phyloP scores from a whole-genome alignment of 352 stramenopile species.

The Phytophthora cryptogea region DNA sequence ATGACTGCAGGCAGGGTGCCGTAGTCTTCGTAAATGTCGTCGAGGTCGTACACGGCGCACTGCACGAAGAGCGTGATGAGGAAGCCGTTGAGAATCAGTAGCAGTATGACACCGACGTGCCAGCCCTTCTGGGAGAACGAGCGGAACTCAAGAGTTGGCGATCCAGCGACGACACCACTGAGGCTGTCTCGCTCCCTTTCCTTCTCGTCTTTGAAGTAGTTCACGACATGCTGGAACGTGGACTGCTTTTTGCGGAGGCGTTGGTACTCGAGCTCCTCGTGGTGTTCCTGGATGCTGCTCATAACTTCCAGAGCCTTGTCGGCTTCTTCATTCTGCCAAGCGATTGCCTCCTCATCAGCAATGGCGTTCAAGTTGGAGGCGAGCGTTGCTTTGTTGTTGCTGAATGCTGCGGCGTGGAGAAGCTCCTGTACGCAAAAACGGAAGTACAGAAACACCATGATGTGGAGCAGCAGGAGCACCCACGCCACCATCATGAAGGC shows the following conservation, averaged over 20 bases:
- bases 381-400: slow-evolving; percentile 22
- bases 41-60: slow-evolving; percentile 53
- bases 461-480: slow-evolving; percentile 41
- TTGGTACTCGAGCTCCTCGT: slow-evolving; percentile 31
- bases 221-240: background rate
- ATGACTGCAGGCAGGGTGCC: slow-evolving; percentile 32
- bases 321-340: slow-evolving; percentile 28
- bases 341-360: slow-evolving; percentile 22
- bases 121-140: slow-evolving; percentile 69
- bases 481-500: slow-evolving; percentile 46
- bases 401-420: slow-evolving; percentile 20
- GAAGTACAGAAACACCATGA: slow-evolving; percentile 42
- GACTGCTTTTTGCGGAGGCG: slow-evolving; percentile 14
- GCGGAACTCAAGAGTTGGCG: slow-evolving; percentile 26
- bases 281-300: slow-evolving; percentile 30
- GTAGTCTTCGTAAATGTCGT: slow-evolving; percentile 42
- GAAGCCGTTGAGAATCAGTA: slow-evolving; percentile 71
- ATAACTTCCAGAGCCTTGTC: slow-evolving; percentile 29
- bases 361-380: slow-evolving; percentile 24
- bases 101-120: slow-evolving; percentile 59
- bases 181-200: slow-evolving; percentile 6
- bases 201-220: slow-evolving; percentile 4
- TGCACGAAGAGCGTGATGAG: slow-evolving; percentile 62
- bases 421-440: slow-evolving; percentile 30
- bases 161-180: slow-evolving; percentile 17